phyloP scores from a whole-genome alignment of 2,329 filamentous ascomycete species.

The Metarhizium guizhouense region DNA sequence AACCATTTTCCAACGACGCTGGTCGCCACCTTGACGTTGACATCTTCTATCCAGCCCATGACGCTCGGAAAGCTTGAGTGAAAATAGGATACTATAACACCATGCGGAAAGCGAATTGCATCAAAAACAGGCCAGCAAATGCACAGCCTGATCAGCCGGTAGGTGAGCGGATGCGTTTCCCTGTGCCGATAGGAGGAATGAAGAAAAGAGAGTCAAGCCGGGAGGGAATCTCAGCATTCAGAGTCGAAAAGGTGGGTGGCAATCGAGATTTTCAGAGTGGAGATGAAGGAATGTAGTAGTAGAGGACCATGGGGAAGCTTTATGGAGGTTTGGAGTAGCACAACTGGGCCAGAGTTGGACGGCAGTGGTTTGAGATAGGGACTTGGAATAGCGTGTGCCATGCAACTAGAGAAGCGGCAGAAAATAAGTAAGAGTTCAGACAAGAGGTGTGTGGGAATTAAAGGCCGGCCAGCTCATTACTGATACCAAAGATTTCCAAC shows the following conservation, averaged over 20 bases:
- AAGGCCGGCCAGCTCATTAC: neutral
- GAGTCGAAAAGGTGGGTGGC: conserved; percentile 1
- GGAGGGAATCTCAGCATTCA: neutral
- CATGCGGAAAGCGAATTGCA: neutral
- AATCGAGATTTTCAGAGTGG: neutral
- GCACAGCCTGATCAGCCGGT: neutral
- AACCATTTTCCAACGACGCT: conserved; percentile 65
- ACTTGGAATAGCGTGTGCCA: neutral
- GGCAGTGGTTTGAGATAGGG: neutral
- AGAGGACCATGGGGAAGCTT: neutral
- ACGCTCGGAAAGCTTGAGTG: neutral
- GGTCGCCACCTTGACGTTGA: conserved; percentile 51
- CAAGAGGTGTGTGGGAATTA: neutral
- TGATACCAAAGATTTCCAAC: neutral
- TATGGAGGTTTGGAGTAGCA: neutral
- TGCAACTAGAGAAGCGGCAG: neutral
- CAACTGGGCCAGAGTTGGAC: neutral
- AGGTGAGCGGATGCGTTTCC: neutral
- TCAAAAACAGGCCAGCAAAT: neutral
- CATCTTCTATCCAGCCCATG: conserved; percentile 40
- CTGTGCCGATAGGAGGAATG: neutral
- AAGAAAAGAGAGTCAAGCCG: neutral
- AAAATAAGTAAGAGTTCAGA: neutral
- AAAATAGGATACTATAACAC: neutral
- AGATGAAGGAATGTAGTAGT: neutral